These are phyloP conservation scores for Camellia sinensis DNA, from an alignment of 148 eudicot species.

Conservation along the genomic window DNA sequence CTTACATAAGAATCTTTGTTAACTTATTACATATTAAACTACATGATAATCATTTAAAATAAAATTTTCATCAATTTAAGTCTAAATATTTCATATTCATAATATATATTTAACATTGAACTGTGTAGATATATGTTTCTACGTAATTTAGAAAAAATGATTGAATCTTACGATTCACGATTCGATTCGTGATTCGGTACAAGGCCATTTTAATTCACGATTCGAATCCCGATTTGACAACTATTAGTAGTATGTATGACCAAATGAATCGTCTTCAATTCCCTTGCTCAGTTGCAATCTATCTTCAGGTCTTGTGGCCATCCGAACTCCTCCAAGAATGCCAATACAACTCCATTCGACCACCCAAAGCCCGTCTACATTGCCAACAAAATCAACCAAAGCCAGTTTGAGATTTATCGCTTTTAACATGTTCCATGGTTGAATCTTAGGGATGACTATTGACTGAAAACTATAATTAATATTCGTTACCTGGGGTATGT, in stretches of 20 bases:
- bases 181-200: too few relatives aligned
- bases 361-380: constrained; percentile 90
- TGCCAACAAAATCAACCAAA: not conserved
- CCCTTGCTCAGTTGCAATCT: constrained; percentile 33
- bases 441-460: not conserved
- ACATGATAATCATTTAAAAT: too few relatives aligned
- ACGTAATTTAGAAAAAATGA: too few relatives aligned
- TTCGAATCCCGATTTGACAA: too few relatives aligned
- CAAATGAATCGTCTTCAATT: not conserved
- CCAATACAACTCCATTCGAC: constrained; percentile 84
- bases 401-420: not conserved
- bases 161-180: too few relatives aligned
- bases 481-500: constrained; percentile 69
- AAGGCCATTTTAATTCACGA: too few relatives aligned
- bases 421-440: not conserved
- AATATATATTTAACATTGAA: too few relatives aligned
- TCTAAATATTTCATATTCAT: too few relatives aligned
- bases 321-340: constrained; percentile 91
- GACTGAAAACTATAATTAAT: not conserved
- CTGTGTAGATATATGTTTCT: too few relatives aligned
- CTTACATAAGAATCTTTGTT: too few relatives aligned
- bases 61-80: too few relatives aligned
- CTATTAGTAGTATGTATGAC: not conserved
- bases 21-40: too few relatives aligned
- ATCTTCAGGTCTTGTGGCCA: constrained; percentile 66